Percentiles rank a stretch among this genome's conserved stretches.
These are phyloP conservation scores for Mucor racemosus DNA, from an alignment of 371 early-diverging fungal genomes.

Conservation along the genomic window DNA sequence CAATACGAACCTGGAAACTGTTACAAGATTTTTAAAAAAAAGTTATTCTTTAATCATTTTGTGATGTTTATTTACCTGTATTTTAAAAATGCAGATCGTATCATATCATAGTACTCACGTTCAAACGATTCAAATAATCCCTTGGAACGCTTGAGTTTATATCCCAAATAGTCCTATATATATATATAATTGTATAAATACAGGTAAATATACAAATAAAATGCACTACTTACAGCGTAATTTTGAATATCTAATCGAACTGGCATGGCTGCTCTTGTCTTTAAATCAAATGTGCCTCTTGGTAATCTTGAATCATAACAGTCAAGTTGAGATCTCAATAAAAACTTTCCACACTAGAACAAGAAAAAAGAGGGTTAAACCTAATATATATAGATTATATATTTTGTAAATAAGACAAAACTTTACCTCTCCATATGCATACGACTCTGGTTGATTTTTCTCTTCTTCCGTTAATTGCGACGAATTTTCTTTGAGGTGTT, in stretches of 20 bases:
- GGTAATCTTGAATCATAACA: slow-evolving; percentile 80
- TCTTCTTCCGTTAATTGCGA: slow-evolving; percentile 42
- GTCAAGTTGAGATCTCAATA: slow-evolving; percentile 93
- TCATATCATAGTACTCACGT: slow-evolving; percentile 95
- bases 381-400: slow-evolving; percentile 4
- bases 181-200: not conserved
- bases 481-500: slow-evolving; percentile 64
- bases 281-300: slow-evolving; percentile 88
- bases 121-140: slow-evolving; percentile 87
- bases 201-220: not conserved
- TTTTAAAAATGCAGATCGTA: slow-evolving; percentile 45
- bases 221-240: slow-evolving; percentile 57
- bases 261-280: slow-evolving; percentile 88
- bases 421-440: slow-evolving; percentile 53
- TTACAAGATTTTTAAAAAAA: not conserved
- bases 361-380: not conserved
- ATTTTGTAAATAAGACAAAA: not conserved
- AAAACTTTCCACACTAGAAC: slow-evolving; percentile 61
- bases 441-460: slow-evolving; percentile 53
- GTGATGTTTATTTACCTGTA: slow-evolving; percentile 19
- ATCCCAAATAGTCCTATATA: slow-evolving; percentile 57
- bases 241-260: slow-evolving; percentile 83
- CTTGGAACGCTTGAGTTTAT: slow-evolving; percentile 56
- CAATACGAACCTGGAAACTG: slow-evolving; percentile 92
- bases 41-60: not conserved